phyloP scores from a whole-genome alignment of 1,284 basidiomycete genomes.

The Cutaneotrichosporon arboriforme region DNA sequence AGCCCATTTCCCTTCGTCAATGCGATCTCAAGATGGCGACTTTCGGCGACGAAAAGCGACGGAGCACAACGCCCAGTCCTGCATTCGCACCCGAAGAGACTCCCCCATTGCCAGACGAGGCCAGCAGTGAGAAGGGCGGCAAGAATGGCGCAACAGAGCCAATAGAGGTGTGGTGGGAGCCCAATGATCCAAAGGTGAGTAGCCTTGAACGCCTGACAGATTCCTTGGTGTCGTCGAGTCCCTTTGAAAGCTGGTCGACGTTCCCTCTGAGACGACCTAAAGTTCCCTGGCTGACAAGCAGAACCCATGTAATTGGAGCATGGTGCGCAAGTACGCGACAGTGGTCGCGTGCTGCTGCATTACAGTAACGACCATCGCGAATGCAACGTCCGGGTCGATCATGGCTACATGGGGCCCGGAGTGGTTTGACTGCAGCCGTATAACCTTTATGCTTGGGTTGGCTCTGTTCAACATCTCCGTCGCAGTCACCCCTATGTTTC shows the following conservation, averaged over 20 bases:
- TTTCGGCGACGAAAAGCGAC: too few species aligned
- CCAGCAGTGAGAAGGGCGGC: too few species aligned
- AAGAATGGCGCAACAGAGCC: too few species aligned
- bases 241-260: too few species aligned
- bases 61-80: too few species aligned
- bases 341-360: slow-evolving; percentile 21
- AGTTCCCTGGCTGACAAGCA: neutral
- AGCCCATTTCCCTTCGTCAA: too few species aligned
- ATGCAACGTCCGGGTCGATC: slow-evolving; percentile 22
- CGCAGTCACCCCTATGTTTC: slow-evolving; percentile 33
- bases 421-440: slow-evolving; percentile 24
- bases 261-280: too few species aligned
- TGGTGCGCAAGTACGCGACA: slow-evolving; percentile 25
- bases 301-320: slow-evolving; percentile 30
- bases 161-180: neutral
- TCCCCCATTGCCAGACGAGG: too few species aligned
- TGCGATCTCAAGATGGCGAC: too few species aligned
- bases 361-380: slow-evolving; percentile 24
- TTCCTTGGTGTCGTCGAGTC: too few species aligned
- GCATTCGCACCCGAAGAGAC: too few species aligned
- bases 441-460: slow-evolving; percentile 20
- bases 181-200: neutral
- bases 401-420: slow-evolving; percentile 26
- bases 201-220: too few species aligned
- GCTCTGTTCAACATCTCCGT: slow-evolving; percentile 31